Percentiles rank a stretch among this genome's conserved stretches.
phyloP scores from a whole-genome alignment of 1,284 basidiomycete genomes.

The Sporisorium graminicola region DNA sequence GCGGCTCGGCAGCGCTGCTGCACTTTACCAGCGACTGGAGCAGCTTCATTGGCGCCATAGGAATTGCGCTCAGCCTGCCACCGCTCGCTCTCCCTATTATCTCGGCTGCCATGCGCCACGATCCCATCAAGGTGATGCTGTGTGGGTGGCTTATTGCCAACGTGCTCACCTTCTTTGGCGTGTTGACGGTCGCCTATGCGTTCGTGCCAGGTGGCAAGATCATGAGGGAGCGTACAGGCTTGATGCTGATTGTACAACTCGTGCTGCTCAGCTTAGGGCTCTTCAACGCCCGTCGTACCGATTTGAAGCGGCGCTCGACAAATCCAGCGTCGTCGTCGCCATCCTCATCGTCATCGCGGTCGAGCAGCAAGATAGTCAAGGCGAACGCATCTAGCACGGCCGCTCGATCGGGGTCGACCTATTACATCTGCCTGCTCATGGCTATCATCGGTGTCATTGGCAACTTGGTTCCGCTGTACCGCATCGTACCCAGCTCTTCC shows the following conservation, averaged over 20 bases:
- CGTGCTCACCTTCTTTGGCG: conserved; percentile 60
- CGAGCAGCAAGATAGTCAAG: conserved; percentile 19
- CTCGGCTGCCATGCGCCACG: conserved; percentile 51
- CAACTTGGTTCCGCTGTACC: conserved; percentile 69
- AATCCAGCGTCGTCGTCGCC: background rate
- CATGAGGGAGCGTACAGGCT: conserved; percentile 83
- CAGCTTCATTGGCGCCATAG: conserved; percentile 80
- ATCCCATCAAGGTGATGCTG: conserved; percentile 58
- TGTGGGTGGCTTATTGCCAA: conserved; percentile 58
- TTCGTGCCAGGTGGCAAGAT: conserved; percentile 87
- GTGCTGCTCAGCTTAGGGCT: conserved; percentile 38
- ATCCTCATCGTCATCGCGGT: background rate
- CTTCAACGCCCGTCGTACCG: conserved; percentile 32
- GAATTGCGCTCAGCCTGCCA: conserved; percentile 77
- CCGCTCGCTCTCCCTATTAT: conserved; percentile 48
- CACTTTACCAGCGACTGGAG: conserved; percentile 76
- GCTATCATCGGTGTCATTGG: conserved; percentile 40
- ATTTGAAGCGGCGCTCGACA: background rate
- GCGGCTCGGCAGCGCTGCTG: conserved; percentile 73
- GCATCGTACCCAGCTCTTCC: conserved; percentile 74
- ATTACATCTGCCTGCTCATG: conserved; percentile 49
- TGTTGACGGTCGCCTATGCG: conserved; percentile 89
- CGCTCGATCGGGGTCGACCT: conserved; percentile 24
- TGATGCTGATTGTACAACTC: conserved; percentile 42
- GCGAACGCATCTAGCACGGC: background rate